Evolutionary conservation across 257 asterid genomes (phyloP).

Genomic region (Ballota nigra): DNA sequence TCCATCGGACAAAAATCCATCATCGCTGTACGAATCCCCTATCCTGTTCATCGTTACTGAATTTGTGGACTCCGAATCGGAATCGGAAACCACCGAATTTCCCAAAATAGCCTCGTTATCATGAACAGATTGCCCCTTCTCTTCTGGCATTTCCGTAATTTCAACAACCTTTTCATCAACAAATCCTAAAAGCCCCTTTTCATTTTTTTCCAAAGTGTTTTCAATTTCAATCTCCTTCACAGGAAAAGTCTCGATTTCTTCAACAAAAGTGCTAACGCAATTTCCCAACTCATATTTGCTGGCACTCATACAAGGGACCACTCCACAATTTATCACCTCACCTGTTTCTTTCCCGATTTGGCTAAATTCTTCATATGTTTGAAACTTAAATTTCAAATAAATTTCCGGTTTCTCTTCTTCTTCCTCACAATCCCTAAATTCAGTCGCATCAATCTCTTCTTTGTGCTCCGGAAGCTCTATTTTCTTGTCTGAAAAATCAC

Average conservation of each 20-base stretch:
- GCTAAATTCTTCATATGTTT: slow-evolving; percentile 60
- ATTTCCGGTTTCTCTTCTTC: slow-evolving; percentile 29
- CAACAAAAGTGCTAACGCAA: slow-evolving; percentile 11
- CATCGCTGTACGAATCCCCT: slow-evolving; percentile 39
- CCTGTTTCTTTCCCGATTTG: slow-evolving; percentile 27
- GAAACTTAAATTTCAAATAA: slow-evolving; percentile 57
- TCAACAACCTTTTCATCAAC: slow-evolving; percentile 17
- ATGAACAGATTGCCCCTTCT: slow-evolving; percentile 15
- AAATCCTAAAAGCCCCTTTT: slow-evolving; percentile 9
- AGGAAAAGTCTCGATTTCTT: slow-evolving; percentile 28
- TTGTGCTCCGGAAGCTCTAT: slow-evolving; percentile 10
- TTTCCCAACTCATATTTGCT: slow-evolving; percentile 28
- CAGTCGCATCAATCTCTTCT: slow-evolving; percentile 30
- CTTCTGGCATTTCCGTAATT: slow-evolving; percentile 10
- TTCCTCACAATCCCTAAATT: slow-evolving; percentile 21
- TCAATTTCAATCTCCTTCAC: slow-evolving; percentile 21
- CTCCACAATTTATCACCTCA: slow-evolving; percentile 26
- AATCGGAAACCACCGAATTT: slow-evolving; percentile 22
- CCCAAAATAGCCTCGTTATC: slow-evolving; percentile 12
- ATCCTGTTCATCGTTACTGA: slow-evolving; percentile 26
- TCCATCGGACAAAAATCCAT: slow-evolving; percentile 57
- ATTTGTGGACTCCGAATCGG: slow-evolving; percentile 39
- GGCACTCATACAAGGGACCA: slow-evolving; percentile 25
- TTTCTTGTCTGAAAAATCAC: slow-evolving; percentile 1
- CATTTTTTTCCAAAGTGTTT: neutral